Evolutionary conservation across 78 protist genomes (phyloP), one percentile per base, ranked within the genome.

Genomic region (Reticulomyxa filosa): DNA sequence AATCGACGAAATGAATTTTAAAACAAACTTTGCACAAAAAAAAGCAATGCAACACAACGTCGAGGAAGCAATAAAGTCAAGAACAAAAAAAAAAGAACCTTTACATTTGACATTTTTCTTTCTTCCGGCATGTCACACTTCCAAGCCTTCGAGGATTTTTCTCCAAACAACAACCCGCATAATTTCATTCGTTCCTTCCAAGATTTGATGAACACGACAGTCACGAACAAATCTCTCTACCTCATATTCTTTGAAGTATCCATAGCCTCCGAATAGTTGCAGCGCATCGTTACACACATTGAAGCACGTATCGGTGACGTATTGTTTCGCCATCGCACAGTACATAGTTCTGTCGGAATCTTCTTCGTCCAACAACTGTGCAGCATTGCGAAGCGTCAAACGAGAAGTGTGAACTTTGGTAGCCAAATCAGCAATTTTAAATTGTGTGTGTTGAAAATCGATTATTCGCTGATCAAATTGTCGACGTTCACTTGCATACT

Each of bases 251-350:
- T 78, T 73, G 17, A 85, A 73, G 69, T 88, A 88, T 7, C 94
- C 94, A 67, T 84, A 84, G 32, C 94, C 94, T 22, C 94, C 94
- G n/a, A n/a, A 77, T 3, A 85, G 11, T 70, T 88, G 94, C 27
- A 88, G 76, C 1, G 92, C 66, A n/a, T 73, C 66, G 56, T 87
- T 84, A 38, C 78, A 63, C 0, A 82, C 62, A 1, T 57, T 22
- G 46, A 75, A 78, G 61, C 86, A 65, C 35, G 20, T 20, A 11
- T 83, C 95, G 5, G 90, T 84, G 4, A 86, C 75, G 29, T 63
- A 67, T 4, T 57, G 71, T 61, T 88, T 88, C 30, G 95, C 91
- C 91, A 88, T 84, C 38, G 95, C 95, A 38, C 79, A 65, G 57
- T 52, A 51, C 30, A 57, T 73, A 1, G 84, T 62, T n/a, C n/a